Evolutionary conservation across 148 eudicot species (phyloP), one percentile per base, ranked within the genome.

Genomic region (Rhododendron henanense): DNA sequence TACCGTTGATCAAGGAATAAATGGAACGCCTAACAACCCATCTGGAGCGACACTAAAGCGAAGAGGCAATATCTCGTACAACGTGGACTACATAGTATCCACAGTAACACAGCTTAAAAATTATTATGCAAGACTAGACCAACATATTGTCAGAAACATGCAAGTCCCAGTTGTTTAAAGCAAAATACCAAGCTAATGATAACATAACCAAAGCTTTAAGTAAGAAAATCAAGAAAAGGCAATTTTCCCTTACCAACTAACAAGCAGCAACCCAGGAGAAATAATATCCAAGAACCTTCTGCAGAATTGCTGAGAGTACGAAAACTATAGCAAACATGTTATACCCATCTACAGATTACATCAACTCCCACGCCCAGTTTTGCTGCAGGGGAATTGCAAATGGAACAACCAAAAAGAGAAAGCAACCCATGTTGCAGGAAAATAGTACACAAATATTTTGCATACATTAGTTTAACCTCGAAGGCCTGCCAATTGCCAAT

Each of bases 241-340:
- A 87, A 87, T 87, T 93, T 88, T 89, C 92, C 92, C 98, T 97
- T 93, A 96, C 98, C 92, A 92, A 94, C 91, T 81, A 88, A 74
- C 76, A 90, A 90, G 94, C 96, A 90, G 99, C 97, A 92, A 90
- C 90, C 90, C 90, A 91, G 93, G 87, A 87, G 90, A 91, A 88
- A 90, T 85, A 90, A 84, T 90, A 84, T 75, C 91, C 91, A 88
- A 79, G 92, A 87, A 89, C 88, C 99, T 90, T 92, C 96, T 82
- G 94, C 90, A 91, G 90, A 86, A 87, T 81, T 90, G 95, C 95
- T 86, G 95, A 91, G 92, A 87, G 91, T 86, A 91, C 47, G 87
- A 90, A 86, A 93, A 92, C 88, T 90, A 94, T 87, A 90, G 61
- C 85, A 90, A 88, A 90, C 82, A 92, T 87, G 85, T 80, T 87